Evolutionary conservation across 805 yeast genomes (phyloP), one percentile per base, ranked within the genome.

Genomic region (Ogataea populi-albae): DNA sequence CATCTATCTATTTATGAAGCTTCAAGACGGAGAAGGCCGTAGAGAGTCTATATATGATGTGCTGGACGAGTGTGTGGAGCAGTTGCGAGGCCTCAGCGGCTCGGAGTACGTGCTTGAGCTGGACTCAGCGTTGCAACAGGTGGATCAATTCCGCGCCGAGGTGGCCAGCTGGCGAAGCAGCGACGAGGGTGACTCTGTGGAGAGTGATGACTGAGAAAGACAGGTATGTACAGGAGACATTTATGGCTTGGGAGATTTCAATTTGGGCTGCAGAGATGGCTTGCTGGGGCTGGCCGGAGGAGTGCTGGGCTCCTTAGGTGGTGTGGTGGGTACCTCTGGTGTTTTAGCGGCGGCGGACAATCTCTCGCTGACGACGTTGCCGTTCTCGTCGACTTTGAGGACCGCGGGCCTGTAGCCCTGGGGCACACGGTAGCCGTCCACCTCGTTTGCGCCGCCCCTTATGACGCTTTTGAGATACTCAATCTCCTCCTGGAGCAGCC

Each of bases 401-500:
- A 72, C 61, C 17, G 57, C 48, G 2, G 83, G 81, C 20, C 63
- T 61, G 33, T 65, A 59, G 15, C 66, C 74, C 0, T 79, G 74
- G 1, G 75, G 69, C 17, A 60, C 64, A 15, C 35, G 35, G 33
- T 71, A 75, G 39, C 75, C 81, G 21, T 74, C 78, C 1, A 71
- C 40, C 49, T 62, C 56, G 22, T 46, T 30, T 9, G 23, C 23
- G 33, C 66, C 68, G 23, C 60, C 55, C 17, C 31, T 38, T 32
- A 81, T 55, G 55, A 77, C 73, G 29, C 54, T 50, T 61, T 73
- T 73, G 40, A 81, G 56, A 43, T 68, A 70, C 30, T 71, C 79
- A 30, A 86, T 79, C 50, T 86, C 91, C 35, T 74, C 78, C 54
- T 86, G 91, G 15, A 86, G 61, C 3, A 77, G 69, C 34, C 69